These are phyloP conservation scores for Clonostachys chloroleuca DNA, from an alignment of 2,329 filamentous ascomycete species.

Conservation along the genomic window DNA sequence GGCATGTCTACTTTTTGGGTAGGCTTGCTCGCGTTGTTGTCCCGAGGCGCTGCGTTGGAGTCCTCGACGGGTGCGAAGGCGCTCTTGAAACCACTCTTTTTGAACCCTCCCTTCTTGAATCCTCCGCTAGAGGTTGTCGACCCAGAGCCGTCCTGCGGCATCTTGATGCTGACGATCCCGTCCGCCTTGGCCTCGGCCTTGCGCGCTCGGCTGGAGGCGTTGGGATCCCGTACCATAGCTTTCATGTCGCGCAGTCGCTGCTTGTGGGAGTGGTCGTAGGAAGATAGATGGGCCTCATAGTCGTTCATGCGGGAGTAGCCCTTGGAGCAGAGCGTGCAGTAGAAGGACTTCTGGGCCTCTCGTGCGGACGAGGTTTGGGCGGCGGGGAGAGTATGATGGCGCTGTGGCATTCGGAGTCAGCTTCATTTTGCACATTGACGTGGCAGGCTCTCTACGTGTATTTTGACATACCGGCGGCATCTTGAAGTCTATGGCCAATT, in stretches of 20 bases:
- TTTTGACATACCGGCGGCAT: too few species aligned
- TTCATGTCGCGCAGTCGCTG: conserved; percentile 88
- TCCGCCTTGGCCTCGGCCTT: conserved; percentile 68
- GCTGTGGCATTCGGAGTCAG: conserved; percentile 31
- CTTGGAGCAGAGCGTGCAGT: conserved; percentile 85
- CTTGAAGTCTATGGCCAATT: too few species aligned
- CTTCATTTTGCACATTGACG: too few species aligned
- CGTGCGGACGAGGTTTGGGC: conserved; percentile 62
- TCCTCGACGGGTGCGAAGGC: conserved; percentile 58
- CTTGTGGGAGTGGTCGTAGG: conserved; percentile 94
- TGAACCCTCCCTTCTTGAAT: conserved; percentile 68
- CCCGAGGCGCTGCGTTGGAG: background rate
- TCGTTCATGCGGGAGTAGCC: conserved; percentile 94
- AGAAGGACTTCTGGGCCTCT: conserved; percentile 75
- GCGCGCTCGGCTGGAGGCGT: conserved; percentile 59
- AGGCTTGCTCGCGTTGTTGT: background rate
- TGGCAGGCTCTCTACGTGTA: too few species aligned
- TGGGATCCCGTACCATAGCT: conserved; percentile 71
- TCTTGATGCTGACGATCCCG: conserved; percentile 64
- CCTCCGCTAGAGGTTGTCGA: conserved; percentile 29
- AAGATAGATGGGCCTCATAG: conserved; percentile 89
- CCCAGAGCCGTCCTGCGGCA: conserved; percentile 29
- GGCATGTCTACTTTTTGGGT: conserved; percentile 7
- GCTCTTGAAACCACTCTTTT: conserved; percentile 80
- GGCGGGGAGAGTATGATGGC: conserved; percentile 53